Conservation (phyloP, 2,329 filamentous ascomycete genomes). For the Penicillium vulpinum region DNA sequence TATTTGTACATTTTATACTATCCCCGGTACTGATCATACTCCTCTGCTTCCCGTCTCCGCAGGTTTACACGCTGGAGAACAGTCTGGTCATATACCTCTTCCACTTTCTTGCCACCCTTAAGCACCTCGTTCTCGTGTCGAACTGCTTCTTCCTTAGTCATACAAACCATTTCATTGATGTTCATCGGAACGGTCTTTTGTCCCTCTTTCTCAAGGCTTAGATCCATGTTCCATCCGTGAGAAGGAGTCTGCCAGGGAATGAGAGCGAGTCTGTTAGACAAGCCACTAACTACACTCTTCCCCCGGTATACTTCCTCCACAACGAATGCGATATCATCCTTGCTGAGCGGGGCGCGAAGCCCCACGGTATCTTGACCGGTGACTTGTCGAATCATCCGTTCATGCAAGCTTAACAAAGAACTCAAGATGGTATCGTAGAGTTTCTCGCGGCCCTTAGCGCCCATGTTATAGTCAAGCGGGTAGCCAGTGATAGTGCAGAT, state of each 20-base stretch:
- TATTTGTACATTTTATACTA: conserved; percentile 1
- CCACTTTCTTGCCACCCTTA: conserved; percentile 63
- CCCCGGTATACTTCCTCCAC: conserved; percentile 86
- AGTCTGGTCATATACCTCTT: conserved; percentile 71
- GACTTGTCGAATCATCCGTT: conserved; percentile 65
- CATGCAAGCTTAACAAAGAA: conserved; percentile 73
- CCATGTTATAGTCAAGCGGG: conserved; percentile 74
- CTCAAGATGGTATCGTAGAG: conserved; percentile 84
- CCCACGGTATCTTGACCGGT: conserved; percentile 61
- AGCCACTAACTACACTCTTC: conserved; percentile 76
- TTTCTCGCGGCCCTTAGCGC: conserved; percentile 80
- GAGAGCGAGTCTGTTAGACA: conserved; percentile 77
- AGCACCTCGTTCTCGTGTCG: conserved; percentile 80
- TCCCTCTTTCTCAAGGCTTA: conserved; percentile 59
- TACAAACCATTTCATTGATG: conserved; percentile 74
- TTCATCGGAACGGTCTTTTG: conserved; percentile 74
- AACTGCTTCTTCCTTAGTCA: conserved; percentile 88
- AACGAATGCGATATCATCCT: conserved; percentile 81
- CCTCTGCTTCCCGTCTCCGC: conserved; percentile 66
- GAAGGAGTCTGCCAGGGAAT: conserved; percentile 73
- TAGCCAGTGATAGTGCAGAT: conserved; percentile 81
- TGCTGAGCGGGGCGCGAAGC: conserved; percentile 74
- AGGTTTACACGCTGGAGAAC: conserved; percentile 67
- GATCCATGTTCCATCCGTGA: conserved; percentile 61
- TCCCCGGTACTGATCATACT: conserved; percentile 52